Percentiles rank a stretch among this genome's conserved stretches.
phyloP scores from a whole-genome alignment of 305 asterid genomes.

The Coffea humblotiana region DNA sequence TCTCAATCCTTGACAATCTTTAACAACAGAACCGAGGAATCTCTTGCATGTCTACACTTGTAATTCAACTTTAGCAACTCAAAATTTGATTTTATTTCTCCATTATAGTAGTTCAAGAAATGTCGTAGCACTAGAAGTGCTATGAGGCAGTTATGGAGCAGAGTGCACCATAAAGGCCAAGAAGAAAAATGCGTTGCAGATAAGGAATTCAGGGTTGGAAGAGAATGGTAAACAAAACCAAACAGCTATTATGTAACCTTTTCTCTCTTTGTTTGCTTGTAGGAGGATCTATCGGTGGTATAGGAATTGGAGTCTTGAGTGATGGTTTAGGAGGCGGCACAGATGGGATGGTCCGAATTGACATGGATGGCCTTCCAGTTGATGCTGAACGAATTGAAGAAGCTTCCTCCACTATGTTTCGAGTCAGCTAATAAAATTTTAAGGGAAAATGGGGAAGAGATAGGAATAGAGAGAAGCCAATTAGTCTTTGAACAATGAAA shows the following conservation, averaged over 20 bases:
- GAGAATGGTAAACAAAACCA: conserved; percentile 7
- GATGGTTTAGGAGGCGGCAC: conserved; percentile 58
- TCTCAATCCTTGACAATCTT: not conserved
- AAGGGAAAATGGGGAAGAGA: conserved; percentile 17
- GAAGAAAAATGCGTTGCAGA: not conserved
- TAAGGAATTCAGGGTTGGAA: not conserved
- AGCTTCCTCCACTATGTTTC: conserved; percentile 52
- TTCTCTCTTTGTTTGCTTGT: conserved; percentile 69
- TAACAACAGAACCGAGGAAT: not conserved
- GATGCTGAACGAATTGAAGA: conserved; percentile 71
- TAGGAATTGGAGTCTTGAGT: conserved; percentile 52
- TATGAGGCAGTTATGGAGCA: not conserved
- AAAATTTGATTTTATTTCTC: not conserved
- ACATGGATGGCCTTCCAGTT: conserved; percentile 73
- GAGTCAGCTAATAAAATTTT: conserved; percentile 50
- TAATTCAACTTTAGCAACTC: not conserved
- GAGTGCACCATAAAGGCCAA: not conserved
- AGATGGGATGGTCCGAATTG: conserved; percentile 53
- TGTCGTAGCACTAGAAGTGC: not conserved
- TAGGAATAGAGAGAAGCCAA: conserved; percentile 1
- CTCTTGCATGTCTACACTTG: not conserved
- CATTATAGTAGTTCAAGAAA: not conserved
- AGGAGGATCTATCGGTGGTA: conserved; percentile 79
- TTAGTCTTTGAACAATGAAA: conserved; percentile 22
- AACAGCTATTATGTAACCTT: conserved; percentile 44